Percentiles rank a stretch among this genome's conserved stretches.
Conservation (phyloP, 2,329 filamentous ascomycete species). For the Capronia americana region DNA sequence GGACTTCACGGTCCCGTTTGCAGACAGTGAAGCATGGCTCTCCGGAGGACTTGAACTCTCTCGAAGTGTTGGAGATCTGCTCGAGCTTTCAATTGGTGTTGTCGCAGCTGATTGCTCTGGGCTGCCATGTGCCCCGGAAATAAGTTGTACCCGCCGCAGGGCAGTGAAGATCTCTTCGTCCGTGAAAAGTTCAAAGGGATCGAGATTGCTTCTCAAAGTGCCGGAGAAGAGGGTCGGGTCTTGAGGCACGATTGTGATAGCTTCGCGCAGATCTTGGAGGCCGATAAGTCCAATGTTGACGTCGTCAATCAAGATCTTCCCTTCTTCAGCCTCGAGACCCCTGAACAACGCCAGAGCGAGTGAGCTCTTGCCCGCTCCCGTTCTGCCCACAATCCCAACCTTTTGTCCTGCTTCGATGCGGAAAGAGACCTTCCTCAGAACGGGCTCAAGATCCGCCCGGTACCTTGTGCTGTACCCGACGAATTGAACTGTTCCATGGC, state of each 20-base stretch:
- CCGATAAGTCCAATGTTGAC: constrained; percentile 91
- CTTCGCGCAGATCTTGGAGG: constrained; percentile 88
- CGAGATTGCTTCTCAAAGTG: constrained; percentile 69
- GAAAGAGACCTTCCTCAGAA: constrained; percentile 83
- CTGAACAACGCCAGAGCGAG: constrained; percentile 92
- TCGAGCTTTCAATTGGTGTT: constrained; percentile 45
- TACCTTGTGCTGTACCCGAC: constrained; percentile 88
- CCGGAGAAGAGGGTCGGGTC: constrained; percentile 62
- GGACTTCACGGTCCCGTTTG: constrained; percentile 35
- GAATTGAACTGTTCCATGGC: constrained; percentile 84
- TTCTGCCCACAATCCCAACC: constrained; percentile 93
- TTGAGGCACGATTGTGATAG: constrained; percentile 97
- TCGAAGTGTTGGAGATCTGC: constrained; percentile 40
- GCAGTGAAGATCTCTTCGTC: constrained; percentile 90
- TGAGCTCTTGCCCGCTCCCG: constrained; percentile 95
- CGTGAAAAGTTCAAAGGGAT: constrained; percentile 87
- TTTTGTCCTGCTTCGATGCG: constrained; percentile 86
- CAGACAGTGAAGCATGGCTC: constrained; percentile 39
- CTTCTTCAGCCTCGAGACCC: constrained; percentile 86
- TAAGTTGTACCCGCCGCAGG: constrained; percentile 85
- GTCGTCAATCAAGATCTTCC: constrained; percentile 87
- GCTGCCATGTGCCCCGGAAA: constrained; percentile 58
- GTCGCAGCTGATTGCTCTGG: constrained; percentile 46
- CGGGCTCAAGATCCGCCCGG: constrained; percentile 82
- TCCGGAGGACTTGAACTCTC: constrained; percentile 29